A percentile compares a stretch with the other conserved stretches of the same genome.
phyloP scores from a whole-genome alignment of 2,329 filamentous ascomycete genomes.

The Colletotrichum aenigma region DNA sequence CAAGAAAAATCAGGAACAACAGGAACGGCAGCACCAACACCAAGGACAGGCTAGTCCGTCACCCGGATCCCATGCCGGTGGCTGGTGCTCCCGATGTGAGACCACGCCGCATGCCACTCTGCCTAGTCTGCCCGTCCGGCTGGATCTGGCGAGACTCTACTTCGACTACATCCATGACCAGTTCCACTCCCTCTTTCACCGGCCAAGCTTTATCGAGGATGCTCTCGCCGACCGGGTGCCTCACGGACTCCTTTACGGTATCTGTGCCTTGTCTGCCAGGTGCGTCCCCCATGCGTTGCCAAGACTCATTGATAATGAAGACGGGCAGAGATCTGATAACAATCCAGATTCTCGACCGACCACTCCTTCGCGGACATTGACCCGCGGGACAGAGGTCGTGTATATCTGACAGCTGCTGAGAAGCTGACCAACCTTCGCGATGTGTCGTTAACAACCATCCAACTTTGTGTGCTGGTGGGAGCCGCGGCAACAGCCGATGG shows the following conservation, averaged over 20 bases:
- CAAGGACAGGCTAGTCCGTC: neutral
- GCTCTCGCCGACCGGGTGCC: slow-evolving; percentile 24
- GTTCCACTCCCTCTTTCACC: slow-evolving; percentile 38
- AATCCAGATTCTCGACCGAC: slow-evolving; percentile 26
- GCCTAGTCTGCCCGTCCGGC: slow-evolving; percentile 20
- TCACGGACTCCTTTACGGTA: slow-evolving; percentile 26
- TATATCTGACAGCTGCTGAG: slow-evolving; percentile 24
- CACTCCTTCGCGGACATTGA: slow-evolving; percentile 19
- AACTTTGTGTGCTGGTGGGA: slow-evolving; percentile 42
- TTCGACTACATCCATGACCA: slow-evolving; percentile 37
- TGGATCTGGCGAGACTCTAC: slow-evolving; percentile 35
- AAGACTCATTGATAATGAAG: neutral
- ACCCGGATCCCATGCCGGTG: neutral
- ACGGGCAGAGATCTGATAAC: neutral
- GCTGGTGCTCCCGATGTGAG: slow-evolving; percentile 6
- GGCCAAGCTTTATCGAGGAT: slow-evolving; percentile 28
- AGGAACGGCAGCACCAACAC: neutral
- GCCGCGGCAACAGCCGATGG: slow-evolving; percentile 36
- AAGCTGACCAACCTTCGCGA: slow-evolving; percentile 35
- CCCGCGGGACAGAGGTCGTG: slow-evolving; percentile 25
- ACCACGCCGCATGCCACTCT: slow-evolving; percentile 9
- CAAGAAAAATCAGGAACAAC: neutral
- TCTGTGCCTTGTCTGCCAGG: slow-evolving; percentile 29
- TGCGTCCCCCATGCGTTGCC: neutral
- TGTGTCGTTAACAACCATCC: slow-evolving; percentile 39